Evolutionary conservation across 257 asterid species (phyloP), one percentile per base, ranked within the genome.

Genomic region (Solanum habrochaites): DNA sequence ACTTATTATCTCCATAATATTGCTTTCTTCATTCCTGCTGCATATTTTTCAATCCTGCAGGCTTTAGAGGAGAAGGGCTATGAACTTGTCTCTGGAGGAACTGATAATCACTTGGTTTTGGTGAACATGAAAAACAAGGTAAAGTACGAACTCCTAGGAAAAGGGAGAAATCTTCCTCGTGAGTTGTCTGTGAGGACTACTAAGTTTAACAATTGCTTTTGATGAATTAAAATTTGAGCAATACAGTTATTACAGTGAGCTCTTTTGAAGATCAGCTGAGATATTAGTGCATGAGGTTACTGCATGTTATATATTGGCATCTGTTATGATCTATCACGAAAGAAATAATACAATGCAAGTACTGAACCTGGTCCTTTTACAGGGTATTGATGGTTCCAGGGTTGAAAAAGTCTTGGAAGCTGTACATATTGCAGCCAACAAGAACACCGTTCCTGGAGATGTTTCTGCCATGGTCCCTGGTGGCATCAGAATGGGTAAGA

Each of bases 381-480:
- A 96, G 99, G 94, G 98, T n/a, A 96, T 95, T 86, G 99, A 96
- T 94, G 98, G 99, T 60, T 96, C 99, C n/a, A 94, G 98, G 90
- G 98, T 95, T 72, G 99, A 96, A 90, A 96, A 96, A 87, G 98
- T 96, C 81, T 84, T 96, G 93, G 98, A 96, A 90, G 88, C 94
- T 23, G 98, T 96, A 88, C 99, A 96, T 88, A 96, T 96, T 89
- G 99, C 99, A 12, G 99, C 99, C 89, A 96, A 96, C 88, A 96
- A 96, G 90, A 96, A 96, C 81, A 96, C 99, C 2, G 99, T 96
- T 88, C 99, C 99, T 23, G 99, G 99, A 49, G 99, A 96, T 92
- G 99, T 96, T 52, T 96, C 99, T 64, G 99, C 99, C 89, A 95
- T 96, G 98, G 99, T 96, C 9, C 98, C 99, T 82, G 98, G 99